Evolutionary conservation across 148 eudicot genomes (phyloP), one percentile per base, ranked within the genome.

Genomic region (Simmondsia chinensis): DNA sequence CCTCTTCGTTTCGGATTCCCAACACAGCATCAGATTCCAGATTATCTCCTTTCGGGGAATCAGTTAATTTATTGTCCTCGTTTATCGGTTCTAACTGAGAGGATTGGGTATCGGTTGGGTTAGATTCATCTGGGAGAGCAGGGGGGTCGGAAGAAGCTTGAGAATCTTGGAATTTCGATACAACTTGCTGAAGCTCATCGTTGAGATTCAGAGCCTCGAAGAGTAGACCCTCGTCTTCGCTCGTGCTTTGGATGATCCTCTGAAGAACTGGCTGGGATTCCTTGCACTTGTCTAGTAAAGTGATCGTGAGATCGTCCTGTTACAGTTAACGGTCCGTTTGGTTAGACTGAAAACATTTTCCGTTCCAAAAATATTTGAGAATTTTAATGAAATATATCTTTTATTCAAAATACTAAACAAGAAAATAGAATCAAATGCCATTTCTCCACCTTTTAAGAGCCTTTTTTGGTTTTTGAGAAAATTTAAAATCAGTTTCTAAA

Each of bases 221-320:
- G 13, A 86, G 86, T 70, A 86, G 41, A 27, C 60, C 45, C 54
- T 91, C 99, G 43, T 91, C 88, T 36, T 82, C 94, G n/a, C 69
- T 59, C 7, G 88, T 91, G 61, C 61, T 79, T 60, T 85, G 81
- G 15, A 66, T 77, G 43, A 91, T 70, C 52, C 78, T 76, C 61
- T 91, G 94, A 61, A 91, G 63, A 40, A 68, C 66, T 38, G 88
- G 81, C 44, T 74, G 77, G 6, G 86, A 76, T 27, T 91, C 77
- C 79, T 79, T 86, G 86, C 99, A 91, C 49, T 86, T 91, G 41
- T 82, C 86, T 30, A 82, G 47, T 94, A 91, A 67, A 71, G 66
- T 85, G 3, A 77, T 70, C 0, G 83, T 79, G 46, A 91, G 56
- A 13, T 91, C 99, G 50, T 86, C 95, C 99, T 91, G 75, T 55